These are phyloP conservation scores for Rubroboletus pulcherrimus DNA, from an alignment of 768 basidiomycete genomes.

Conservation along the genomic window DNA sequence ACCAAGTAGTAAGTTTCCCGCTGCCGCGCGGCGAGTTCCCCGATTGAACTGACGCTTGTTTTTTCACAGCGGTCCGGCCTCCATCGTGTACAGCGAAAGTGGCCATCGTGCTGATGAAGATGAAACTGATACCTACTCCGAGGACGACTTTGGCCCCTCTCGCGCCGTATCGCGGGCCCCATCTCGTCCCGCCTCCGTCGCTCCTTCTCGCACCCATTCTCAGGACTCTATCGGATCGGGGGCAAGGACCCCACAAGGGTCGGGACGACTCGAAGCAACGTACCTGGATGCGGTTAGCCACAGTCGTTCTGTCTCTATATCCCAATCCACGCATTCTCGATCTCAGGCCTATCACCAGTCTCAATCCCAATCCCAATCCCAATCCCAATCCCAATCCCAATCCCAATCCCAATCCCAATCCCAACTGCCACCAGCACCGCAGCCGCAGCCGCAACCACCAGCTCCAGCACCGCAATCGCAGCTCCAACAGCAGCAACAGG, in stretches of 20 bases:
- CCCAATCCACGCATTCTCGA: constrained; percentile 20
- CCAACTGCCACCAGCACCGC: background rate
- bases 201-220: constrained; percentile 54
- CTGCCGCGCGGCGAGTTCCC: background rate
- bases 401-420: constrained; percentile 9
- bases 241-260: constrained; percentile 30
- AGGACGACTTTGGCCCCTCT: constrained; percentile 51
- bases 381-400: constrained; percentile 15
- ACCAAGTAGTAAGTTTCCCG: constrained; percentile 61
- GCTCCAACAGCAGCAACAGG: constrained; percentile 10
- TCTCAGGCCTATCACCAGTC: constrained; percentile 15
- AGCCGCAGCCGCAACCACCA: background rate
- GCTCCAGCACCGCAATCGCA: background rate
- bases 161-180: constrained; percentile 33
- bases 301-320: constrained; percentile 21
- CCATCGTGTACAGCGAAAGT: constrained; percentile 79
- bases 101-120: constrained; percentile 73
- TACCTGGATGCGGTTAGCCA: constrained; percentile 30
- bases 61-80: constrained; percentile 61
- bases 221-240: constrained; percentile 38
- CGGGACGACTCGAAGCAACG: constrained; percentile 23
- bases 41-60: background rate
- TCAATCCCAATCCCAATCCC: constrained; percentile 5
- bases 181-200: constrained; percentile 43
- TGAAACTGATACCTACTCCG: constrained; percentile 59